A percentile compares a stretch with the other conserved stretches of the same genome.
These are phyloP conservation scores for Aspergillus avenaceus DNA, from an alignment of 495 filamentous ascomycete genomes.

Conservation along the genomic window DNA sequence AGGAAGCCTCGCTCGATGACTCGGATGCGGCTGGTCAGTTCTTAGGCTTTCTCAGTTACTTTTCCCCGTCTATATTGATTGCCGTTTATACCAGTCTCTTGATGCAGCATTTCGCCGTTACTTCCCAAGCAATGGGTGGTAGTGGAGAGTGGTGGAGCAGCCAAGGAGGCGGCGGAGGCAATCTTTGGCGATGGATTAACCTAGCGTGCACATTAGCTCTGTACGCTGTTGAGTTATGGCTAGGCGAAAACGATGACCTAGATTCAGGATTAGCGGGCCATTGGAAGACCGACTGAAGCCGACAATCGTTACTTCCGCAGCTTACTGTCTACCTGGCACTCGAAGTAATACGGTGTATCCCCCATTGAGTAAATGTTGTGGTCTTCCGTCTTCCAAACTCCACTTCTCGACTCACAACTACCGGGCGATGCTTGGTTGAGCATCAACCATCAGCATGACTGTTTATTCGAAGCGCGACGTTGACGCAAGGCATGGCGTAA, in stretches of 20 bases:
- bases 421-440: no score
- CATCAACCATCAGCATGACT: background rate
- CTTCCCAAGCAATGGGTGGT: constrained; percentile 55
- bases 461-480: background rate
- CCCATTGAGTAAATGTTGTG: background rate
- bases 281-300: constrained; percentile 84
- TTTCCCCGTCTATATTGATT: constrained; percentile 86
- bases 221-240: constrained; percentile 82
- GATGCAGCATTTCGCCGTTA: constrained; percentile 87
- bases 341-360: background rate
- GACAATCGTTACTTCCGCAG: background rate
- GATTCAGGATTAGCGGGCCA: constrained; percentile 68
- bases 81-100: constrained; percentile 95
- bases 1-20: constrained; percentile 81
- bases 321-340: background rate
- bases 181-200: constrained; percentile 92
- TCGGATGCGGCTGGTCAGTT: constrained; percentile 75
- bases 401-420: no score
- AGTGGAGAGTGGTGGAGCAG: constrained; percentile 79
- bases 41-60: constrained; percentile 81
- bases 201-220: constrained; percentile 79
- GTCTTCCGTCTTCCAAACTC: no score
- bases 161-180: constrained; percentile 74
- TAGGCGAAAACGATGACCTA: constrained; percentile 69
- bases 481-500: background rate